Base-by-base conservation (phyloP, 768 basidiomycete species). In the Amanita rubescens region DNA sequence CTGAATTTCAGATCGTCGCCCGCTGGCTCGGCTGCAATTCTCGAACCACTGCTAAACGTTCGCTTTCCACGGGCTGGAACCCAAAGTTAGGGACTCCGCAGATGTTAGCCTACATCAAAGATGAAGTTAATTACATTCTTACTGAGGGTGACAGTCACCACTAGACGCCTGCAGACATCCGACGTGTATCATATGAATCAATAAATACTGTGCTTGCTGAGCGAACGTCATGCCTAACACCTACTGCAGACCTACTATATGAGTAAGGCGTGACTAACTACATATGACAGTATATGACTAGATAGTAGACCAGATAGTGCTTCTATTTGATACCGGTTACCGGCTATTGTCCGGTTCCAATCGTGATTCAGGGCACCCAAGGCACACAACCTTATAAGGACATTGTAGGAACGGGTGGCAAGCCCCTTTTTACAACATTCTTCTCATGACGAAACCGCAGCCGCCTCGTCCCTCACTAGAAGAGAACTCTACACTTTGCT, bases 51-150 rank as follows among this genome's bases (percentile, higher is more conserved):
- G 67, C 62, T 3, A 68, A 65, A 34, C 69, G 67, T 45, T 67
- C 73, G 1, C 62, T 67, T 17, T 52, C 70, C 7, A 63, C 78
- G 54, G 77, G 77, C 4, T 78, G 77, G 77, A 70, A 69, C 51
- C 76, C 76, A 0, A 65, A 60, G n/a, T 67, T 41, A 17, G 73
- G 65, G 12, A 78, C 73, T 10, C 61, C 70, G 51, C 80, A 82
- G 60, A 72, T 82, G 67, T 57, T 82, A 11, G 65, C 63, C 34
- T 78, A 74, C 57, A 70, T 83, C 48, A 67, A 69, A 53, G 62
- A 67, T 5, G 78, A 81, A 62, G 71, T 78, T 22, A 42, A 42
- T 11, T 42, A 42, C 20, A 20, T 42, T 2, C 41, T 42, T 10
- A 10, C 41, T 2, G 41, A 42, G 19, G 41, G 41, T 12, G 41